Conservation (phyloP, 495 filamentous ascomycete species). For the Tirmania nivea region DNA sequence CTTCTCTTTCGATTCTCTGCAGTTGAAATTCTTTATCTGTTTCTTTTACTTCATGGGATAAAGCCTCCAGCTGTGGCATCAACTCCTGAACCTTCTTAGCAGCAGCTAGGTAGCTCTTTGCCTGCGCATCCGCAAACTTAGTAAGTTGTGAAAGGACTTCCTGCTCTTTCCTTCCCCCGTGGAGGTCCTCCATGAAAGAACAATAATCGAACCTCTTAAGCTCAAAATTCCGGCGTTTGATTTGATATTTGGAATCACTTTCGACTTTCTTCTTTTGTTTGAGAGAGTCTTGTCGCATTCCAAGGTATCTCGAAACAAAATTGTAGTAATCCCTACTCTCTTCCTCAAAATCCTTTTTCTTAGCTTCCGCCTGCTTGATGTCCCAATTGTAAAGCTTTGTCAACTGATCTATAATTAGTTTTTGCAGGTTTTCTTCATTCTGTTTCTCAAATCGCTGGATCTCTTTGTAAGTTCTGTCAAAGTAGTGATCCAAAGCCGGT, state of each 20-base stretch:
- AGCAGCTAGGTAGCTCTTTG: constrained; percentile 55
- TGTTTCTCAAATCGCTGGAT: constrained; percentile 71
- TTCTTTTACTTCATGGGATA: constrained; percentile 68
- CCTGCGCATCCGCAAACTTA: constrained; percentile 80
- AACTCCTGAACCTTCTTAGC: constrained; percentile 74
- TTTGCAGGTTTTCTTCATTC: constrained; percentile 67
- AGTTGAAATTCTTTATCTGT: constrained; percentile 93
- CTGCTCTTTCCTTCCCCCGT: constrained; percentile 92
- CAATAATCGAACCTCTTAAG: constrained; percentile 96
- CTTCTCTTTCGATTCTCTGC: constrained; percentile 75
- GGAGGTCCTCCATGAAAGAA: constrained; percentile 96
- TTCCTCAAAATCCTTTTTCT: constrained; percentile 96
- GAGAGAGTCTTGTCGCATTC: constrained; percentile 80
- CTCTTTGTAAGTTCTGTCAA: constrained; percentile 84
- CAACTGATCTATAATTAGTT: constrained; percentile 82
- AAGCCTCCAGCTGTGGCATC: constrained; percentile 78
- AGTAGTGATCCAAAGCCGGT: constrained; percentile 92
- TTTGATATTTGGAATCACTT: constrained; percentile 91
- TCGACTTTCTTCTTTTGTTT: constrained; percentile 93
- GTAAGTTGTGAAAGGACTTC: constrained; percentile 91
- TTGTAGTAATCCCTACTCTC: constrained; percentile 95
- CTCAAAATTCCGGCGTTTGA: constrained; percentile 81
- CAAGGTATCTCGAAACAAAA: constrained; percentile 82
- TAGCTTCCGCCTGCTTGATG: constrained; percentile 92
- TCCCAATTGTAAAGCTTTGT: constrained; percentile 79